Evolutionary conservation across 83 land plant genomes (phyloP).

Genomic region (Diphasiastrum complanatum): DNA sequence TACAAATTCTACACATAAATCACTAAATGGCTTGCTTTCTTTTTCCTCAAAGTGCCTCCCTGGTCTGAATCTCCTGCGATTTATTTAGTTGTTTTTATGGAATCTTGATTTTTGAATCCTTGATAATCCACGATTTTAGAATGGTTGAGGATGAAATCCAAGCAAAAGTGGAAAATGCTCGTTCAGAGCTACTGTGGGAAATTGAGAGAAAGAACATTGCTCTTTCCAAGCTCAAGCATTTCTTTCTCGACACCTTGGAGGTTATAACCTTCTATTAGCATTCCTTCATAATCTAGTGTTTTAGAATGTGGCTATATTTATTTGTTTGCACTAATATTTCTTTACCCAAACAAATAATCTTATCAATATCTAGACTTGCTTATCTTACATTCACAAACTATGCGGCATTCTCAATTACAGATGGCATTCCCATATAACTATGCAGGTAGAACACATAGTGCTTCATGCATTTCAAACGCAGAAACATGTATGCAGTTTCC

Average conservation of each 20-base stretch:
- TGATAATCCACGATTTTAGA: conserved; percentile 1
- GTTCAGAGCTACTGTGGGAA: conserved; percentile 38
- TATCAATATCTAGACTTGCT: not conserved
- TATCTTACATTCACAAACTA: not conserved
- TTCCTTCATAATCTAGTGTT: no score
- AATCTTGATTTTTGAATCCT: no score
- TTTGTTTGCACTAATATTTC: no score
- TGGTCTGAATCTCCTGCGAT: no score
- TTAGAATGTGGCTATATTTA: no score
- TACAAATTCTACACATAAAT: no score
- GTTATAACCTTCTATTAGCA: conserved; percentile 11
- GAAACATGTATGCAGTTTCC: conserved; percentile 11
- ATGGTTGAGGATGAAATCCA: conserved; percentile 30
- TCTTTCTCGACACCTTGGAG: conserved; percentile 35
- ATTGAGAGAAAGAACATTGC: conserved; percentile 35
- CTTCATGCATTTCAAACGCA: conserved; percentile 19
- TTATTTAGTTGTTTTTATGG: no score
- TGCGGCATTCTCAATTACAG: not conserved
- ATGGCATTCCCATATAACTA: not conserved
- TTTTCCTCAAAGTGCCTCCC: no score
- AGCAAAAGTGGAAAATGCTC: conserved; percentile 25
- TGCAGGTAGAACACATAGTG: conserved; percentile 28
- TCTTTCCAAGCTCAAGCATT: conserved; percentile 23
- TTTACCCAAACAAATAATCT: no score
- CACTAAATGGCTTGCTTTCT: no score